A percentile compares a stretch with the other conserved stretches of the same genome.
Evolutionary conservation across 768 basidiomycete species (phyloP).

Genomic region (Chalciporus piperatus): DNA sequence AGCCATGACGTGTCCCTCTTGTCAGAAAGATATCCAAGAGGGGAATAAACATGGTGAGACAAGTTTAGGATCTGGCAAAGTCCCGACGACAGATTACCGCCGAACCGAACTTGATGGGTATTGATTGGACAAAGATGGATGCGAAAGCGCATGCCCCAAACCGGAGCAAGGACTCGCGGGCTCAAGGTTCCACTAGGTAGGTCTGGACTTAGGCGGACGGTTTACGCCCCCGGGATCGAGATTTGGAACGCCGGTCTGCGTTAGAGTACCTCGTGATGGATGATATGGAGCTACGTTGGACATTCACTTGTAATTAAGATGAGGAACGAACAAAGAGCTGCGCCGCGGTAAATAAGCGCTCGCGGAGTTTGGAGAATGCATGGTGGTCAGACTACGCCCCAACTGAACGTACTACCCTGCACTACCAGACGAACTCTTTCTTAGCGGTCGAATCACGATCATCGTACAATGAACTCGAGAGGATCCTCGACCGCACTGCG

Average conservation of each 20-base stretch:
- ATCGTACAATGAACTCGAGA: constrained; percentile 52
- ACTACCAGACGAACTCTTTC: neutral
- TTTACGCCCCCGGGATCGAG: too few relatives aligned
- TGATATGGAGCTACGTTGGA: too few relatives aligned
- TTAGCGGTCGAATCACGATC: neutral
- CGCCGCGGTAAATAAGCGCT: neutral
- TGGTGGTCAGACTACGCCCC: too few relatives aligned
- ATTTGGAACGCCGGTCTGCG: too few relatives aligned
- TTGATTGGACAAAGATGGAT: neutral
- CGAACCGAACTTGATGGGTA: neutral
- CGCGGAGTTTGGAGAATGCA: constrained; percentile 4
- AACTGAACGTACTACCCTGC: too few relatives aligned
- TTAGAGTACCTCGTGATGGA: too few relatives aligned
- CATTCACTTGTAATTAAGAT: neutral
- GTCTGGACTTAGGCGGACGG: neutral
- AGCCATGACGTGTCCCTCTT: too few relatives aligned
- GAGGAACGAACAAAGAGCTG: neutral
- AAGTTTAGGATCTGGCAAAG: neutral
- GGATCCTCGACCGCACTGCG: constrained; percentile 70
- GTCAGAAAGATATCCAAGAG: neutral
- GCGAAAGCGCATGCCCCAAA: neutral
- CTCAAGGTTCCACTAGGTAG: neutral
- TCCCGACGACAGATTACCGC: neutral
- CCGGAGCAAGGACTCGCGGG: too few relatives aligned
- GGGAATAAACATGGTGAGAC: neutral